Base-by-base conservation (phyloP, 1,284 basidiomycete species). In the Abortiporus biennis region DNA sequence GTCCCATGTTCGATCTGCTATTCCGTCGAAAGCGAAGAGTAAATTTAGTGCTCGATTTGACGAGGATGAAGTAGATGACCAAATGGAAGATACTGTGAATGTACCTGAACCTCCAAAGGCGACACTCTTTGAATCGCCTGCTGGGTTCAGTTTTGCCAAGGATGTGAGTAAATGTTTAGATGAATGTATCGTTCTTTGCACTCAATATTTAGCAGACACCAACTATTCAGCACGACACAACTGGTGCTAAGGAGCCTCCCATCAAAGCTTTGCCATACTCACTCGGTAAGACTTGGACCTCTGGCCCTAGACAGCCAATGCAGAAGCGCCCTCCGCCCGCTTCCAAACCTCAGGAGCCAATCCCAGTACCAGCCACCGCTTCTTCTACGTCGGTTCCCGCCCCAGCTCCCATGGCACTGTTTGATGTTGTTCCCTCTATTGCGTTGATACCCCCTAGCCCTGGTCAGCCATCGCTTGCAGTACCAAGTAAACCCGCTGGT, bases 41-140 rank as follows among this genome's bases (percentile, higher is more conserved):
- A 76, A 72, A 48, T 87, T 82, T 52, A 85, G 85, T 6, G 84
- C 85, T 9, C 69, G 68, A 5, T 81, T 68, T 46, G 79, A 81
- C 30, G 78, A 80, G 13, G 80, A 82, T 16, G 74, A 72, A 33
- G 56, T 44, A 2, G 69, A 71, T 5, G 79, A 79, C 40, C 55
- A 59, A 19, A 72, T 72, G 65, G 23, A 19, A 16, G 66, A 66
- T 68, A 42, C 32, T 25, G 5, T 58, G 58, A 40, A 58, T n/a
- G 27, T 29, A 74, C 9, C 72, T 78, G 75, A 77, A 54, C 71
- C 71, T 9, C 68, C 72, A 15, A 74, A 71, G 55, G 69, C 67
- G 42, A 65, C 62, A 11, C 78, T 66, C 8, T 86, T 81, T 55
- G 67, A 77, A 34, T 65, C 80, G 19, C 76, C 81, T n/a, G 57